Percentiles rank a stretch among this genome's conserved stretches.
Conservation (phyloP, 345 rosid genomes). For the Orychophragmus violaceus region DNA sequence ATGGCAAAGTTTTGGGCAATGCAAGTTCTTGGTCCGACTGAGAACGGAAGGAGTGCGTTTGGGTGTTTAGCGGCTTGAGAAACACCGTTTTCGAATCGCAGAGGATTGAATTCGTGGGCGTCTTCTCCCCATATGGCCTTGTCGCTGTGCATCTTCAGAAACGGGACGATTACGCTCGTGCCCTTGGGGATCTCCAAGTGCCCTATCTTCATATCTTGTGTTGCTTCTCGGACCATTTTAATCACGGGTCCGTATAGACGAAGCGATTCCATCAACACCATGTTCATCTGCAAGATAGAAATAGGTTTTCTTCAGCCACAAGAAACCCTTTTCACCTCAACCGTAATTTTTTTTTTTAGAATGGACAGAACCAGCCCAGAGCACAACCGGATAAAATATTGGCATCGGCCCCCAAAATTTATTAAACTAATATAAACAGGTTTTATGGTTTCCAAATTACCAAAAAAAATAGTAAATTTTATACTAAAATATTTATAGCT, state of each 20-base stretch:
- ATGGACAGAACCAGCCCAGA: too few species aligned
- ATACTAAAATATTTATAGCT: too few species aligned
- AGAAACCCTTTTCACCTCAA: background rate
- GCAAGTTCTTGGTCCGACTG: background rate
- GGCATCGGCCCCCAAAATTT: too few species aligned
- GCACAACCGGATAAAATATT: too few species aligned
- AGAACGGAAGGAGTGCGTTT: background rate
- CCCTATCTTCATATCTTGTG: slow-evolving; percentile 1
- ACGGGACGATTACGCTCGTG: background rate
- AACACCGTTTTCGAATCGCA: slow-evolving; percentile 1
- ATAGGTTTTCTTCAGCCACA: background rate
- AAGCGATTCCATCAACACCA: slow-evolving; percentile 1
- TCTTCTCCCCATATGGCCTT: slow-evolving; percentile 10
- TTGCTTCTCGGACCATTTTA: slow-evolving; percentile 2
- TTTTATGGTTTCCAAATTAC: too few species aligned
- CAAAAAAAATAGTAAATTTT: too few species aligned
- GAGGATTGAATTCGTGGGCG: background rate
- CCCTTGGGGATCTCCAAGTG: slow-evolving; percentile 1
- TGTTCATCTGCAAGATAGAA: background rate
- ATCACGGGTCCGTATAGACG: background rate
- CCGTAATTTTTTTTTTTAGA: too few species aligned
- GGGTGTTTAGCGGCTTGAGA: background rate
- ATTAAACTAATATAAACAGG: too few species aligned
- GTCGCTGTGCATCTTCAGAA: background rate
- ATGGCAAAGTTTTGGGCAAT: slow-evolving; percentile 2